A percentile compares a stretch with the other conserved stretches of the same genome.
Conservation (phyloP, 192 early-diverging fungal genomes). For the Tieghemiomyces parasiticus region DNA sequence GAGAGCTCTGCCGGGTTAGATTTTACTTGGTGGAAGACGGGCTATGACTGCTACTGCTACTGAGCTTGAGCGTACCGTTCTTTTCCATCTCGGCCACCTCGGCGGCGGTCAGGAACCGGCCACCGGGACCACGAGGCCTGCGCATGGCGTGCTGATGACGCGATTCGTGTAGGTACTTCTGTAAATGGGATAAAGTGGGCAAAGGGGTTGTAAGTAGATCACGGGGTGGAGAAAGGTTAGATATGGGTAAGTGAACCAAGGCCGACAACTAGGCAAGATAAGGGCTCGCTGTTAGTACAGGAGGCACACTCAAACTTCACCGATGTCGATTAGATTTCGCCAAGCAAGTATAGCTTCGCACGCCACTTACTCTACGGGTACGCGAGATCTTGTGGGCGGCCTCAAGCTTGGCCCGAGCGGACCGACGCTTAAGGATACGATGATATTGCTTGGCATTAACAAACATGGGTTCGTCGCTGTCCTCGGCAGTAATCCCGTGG, state of each 20-base stretch:
- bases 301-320: no score
- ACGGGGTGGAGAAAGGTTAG: no score
- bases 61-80: not conserved
- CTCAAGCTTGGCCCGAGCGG: constrained; percentile 70
- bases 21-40: not conserved
- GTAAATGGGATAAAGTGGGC: no score
- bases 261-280: no score
- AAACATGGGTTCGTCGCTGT: constrained; percentile 68
- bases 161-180: constrained; percentile 95
- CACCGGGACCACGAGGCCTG: constrained; percentile 90
- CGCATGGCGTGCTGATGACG: constrained; percentile 96
- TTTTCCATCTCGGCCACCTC: constrained; percentile 53
- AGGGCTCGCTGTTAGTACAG: no score
- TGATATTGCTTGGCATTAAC: constrained; percentile 99
- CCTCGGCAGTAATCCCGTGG: not conserved
- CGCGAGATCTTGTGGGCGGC: constrained; percentile 58
- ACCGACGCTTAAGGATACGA: constrained; percentile 86
- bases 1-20: no score
- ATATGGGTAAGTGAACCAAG: no score
- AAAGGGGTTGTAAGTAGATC: no score
- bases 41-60: not conserved
- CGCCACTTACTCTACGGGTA: no score
- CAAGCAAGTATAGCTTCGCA: no score
- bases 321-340: no score
- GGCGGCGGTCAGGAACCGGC: constrained; percentile 78